Evolutionary conservation across 2,329 filamentous ascomycete genomes (phyloP).

Genomic region (Metarhizium brunneum): DNA sequence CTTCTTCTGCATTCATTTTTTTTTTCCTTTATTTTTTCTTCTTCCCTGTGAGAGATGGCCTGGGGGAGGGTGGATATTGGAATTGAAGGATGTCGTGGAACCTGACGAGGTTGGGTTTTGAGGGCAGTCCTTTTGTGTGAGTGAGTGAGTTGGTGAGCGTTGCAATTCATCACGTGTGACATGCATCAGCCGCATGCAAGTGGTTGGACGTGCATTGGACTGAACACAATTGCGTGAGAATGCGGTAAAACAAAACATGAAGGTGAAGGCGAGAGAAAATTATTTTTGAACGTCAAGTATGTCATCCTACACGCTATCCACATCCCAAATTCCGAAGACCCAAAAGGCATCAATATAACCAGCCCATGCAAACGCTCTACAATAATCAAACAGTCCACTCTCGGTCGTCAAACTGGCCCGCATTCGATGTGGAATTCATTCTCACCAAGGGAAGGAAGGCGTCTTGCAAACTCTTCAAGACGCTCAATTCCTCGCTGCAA

Average conservation of each 20-base stretch:
- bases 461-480: neutral
- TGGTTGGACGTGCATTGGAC: neutral
- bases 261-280: neutral
- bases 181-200: neutral
- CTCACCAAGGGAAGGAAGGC: neutral
- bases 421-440: neutral
- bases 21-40: neutral
- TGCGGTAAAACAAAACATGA: neutral
- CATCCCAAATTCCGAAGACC: neutral
- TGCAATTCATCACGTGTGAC: neutral
- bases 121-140: neutral
- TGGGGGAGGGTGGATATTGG: neutral
- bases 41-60: neutral
- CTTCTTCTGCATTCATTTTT: neutral
- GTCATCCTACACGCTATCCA: neutral
- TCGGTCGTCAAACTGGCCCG: neutral
- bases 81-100: neutral
- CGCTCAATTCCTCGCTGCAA: constrained; percentile 24
- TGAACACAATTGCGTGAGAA: neutral
- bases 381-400: neutral
- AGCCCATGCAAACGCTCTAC: neutral
- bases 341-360: neutral
- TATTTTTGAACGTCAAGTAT: neutral
- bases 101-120: neutral
- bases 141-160: neutral